These are phyloP conservation scores for Linnemannia schmuckeri DNA, from an alignment of 192 early-diverging fungal species.

Conservation along the genomic window DNA sequence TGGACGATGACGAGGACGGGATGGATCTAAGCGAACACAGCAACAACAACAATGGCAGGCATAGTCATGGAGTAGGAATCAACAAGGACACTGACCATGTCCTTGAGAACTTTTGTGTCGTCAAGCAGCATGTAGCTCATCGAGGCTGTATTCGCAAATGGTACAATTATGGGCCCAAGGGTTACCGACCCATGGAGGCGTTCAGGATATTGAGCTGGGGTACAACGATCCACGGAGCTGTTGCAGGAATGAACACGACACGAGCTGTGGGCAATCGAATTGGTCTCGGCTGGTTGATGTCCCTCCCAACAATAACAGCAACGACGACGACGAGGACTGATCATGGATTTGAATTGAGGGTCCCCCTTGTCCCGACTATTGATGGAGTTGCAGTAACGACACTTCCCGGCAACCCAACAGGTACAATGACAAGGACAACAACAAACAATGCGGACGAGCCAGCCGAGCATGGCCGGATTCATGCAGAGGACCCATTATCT, in stretches of 20 bases:
- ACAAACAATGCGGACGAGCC: conserved; percentile 9
- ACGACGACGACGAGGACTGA: not conserved
- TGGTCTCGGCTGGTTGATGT: conserved; percentile 41
- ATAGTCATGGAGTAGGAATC: conserved; percentile 4
- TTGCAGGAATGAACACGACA: conserved; percentile 34
- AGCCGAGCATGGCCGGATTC: not conserved
- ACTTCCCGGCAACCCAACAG: not conserved
- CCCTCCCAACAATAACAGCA: not conserved
- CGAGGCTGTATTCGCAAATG: conserved; percentile 54
- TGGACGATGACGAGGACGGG: conserved; percentile 42
- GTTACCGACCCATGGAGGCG: conserved; percentile 51
- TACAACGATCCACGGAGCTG: conserved; percentile 38
- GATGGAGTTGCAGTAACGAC: not conserved
- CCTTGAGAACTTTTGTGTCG: conserved; percentile 52
- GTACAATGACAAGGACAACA: not conserved
- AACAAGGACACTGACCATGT: conserved; percentile 48
- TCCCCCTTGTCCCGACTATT: conserved; percentile 13
- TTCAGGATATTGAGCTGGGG: conserved; percentile 48
- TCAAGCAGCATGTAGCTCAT: conserved; percentile 51
- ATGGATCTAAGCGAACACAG: conserved; percentile 22
- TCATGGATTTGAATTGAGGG: conserved; percentile 3
- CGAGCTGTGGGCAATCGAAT: conserved; percentile 21
- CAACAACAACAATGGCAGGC: not conserved
- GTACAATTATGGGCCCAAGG: conserved; percentile 56
- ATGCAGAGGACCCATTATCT: conserved; percentile 3